Evolutionary conservation across 352 stramenopile species (phyloP), one percentile per base, ranked within the genome.

Genomic region (Pythium guiyangense): DNA sequence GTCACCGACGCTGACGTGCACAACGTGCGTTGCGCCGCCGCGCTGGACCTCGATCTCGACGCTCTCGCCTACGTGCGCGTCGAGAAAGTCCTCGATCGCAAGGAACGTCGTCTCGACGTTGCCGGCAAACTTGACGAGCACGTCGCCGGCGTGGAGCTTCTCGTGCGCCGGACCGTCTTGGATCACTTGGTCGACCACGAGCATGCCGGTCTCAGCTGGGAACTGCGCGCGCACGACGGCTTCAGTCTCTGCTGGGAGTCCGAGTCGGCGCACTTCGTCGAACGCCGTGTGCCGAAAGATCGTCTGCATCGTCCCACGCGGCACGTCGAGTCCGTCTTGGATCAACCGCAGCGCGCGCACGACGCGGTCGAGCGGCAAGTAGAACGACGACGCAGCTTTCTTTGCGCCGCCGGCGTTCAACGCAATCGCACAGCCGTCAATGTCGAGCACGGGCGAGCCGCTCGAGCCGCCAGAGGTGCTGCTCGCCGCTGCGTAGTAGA

Each of bases 341-440:
- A 96, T 80, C 8, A 77, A 68, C 17, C 67, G 44, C 1, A 97
- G 74, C 3, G 90, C 90, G 0, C 88, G 74, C 50, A 94, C 83
- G 18, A 95, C 82, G 22, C 86, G 87, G 46, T 96, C 78, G 12
- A 97, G 57, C 12, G 91, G 91, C 18, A 97, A 57, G 62, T 97
- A 97, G 58, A 96, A 97, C 6, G 87, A 94, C 12, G 87, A 94
- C 0, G 88, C 88, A 1, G 91, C 74, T 42, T 90, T 88, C 59
- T 90, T 96, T n/a, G 77, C 79, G 14, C 86, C 91, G 35, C 91
- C 91, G 26, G 90, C 92, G 67, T 97, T 97, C 25, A 97, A 63
- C 4, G 88, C 91, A 34, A 97, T 96, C 6, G 91, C 91, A 42
- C 88, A 84, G 34, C 88, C 88, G 35, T 92, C 73, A 48, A 90